A percentile compares a stretch with the other conserved stretches of the same genome.
These are phyloP conservation scores for Stagonosporopsis chrysanthemi DNA, from an alignment of 2,329 filamentous ascomycete genomes.

Conservation along the genomic window DNA sequence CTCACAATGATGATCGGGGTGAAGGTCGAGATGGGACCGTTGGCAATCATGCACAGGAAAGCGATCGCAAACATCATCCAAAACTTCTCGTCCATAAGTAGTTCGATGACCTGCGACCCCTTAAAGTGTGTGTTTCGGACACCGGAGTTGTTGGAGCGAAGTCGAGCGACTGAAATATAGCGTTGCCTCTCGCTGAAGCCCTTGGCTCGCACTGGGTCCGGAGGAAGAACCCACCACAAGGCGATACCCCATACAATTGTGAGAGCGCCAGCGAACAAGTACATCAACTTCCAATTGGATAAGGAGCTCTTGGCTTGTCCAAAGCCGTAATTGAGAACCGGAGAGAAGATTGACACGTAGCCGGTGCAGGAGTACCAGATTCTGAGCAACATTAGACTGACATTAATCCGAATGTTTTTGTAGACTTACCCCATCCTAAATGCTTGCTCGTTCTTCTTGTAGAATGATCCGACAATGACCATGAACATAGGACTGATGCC, in stretches of 20 bases:
- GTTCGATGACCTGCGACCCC: slow-evolving; percentile 66
- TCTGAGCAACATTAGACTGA: slow-evolving; percentile 6
- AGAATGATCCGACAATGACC: slow-evolving; percentile 62
- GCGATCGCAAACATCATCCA: slow-evolving; percentile 51
- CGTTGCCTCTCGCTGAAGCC: slow-evolving; percentile 48
- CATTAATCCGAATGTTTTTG: no score
- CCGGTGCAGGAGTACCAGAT: slow-evolving; percentile 67
- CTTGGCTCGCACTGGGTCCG: slow-evolving; percentile 50
- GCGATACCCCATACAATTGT: slow-evolving; percentile 34
- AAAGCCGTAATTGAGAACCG: slow-evolving; percentile 38
- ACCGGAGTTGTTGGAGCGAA: slow-evolving; percentile 76
- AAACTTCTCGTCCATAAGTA: slow-evolving; percentile 62
- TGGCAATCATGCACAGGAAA: slow-evolving; percentile 37
- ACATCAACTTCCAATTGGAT: slow-evolving; percentile 34
- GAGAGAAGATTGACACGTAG: slow-evolving; percentile 34
- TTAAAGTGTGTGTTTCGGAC: slow-evolving; percentile 73
- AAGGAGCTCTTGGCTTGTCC: slow-evolving; percentile 29
- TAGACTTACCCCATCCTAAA: slow-evolving; percentile 59
- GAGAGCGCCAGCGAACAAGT: slow-evolving; percentile 31
- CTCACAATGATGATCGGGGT: slow-evolving; percentile 31
- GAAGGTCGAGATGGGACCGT: slow-evolving; percentile 31
- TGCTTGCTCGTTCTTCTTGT: slow-evolving; percentile 65
- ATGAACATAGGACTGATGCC: slow-evolving; percentile 62
- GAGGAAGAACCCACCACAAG: slow-evolving; percentile 49
- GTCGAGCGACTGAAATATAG: slow-evolving; percentile 66